These are phyloP conservation scores for Alternaria arborescens DNA, from an alignment of 2,329 filamentous ascomycete genomes.

Conservation along the genomic window DNA sequence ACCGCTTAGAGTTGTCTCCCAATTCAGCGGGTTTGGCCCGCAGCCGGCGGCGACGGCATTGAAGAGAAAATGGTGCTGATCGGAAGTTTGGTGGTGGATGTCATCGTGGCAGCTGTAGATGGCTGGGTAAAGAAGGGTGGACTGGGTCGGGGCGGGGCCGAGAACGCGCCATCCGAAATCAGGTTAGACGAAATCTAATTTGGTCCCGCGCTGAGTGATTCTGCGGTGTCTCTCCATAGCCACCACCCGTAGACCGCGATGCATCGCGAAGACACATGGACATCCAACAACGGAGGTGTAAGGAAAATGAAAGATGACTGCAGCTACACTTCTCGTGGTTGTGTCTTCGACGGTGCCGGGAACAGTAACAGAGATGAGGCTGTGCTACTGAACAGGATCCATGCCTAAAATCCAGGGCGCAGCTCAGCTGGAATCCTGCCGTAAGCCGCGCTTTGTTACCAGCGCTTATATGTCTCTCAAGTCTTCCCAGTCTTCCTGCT, in stretches of 20 bases:
- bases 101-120: neutral
- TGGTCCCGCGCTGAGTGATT: constrained; percentile 7
- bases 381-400: constrained; percentile 18
- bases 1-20: neutral
- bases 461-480: neutral
- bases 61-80: neutral
- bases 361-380: neutral
- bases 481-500: neutral
- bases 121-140: neutral
- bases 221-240: constrained; percentile 11
- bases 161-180: constrained; percentile 10
- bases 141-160: constrained; percentile 2
- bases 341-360: neutral
- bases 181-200: constrained; percentile 22
- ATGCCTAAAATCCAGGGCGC: constrained; percentile 6
- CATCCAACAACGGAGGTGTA: constrained; percentile 3
- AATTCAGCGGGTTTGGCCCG: neutral
- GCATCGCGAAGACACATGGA: neutral
- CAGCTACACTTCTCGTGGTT: neutral
- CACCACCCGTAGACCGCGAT: constrained; percentile 14
- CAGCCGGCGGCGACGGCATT: neutral
- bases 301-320: neutral
- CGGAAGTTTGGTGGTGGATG: neutral
- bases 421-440: constrained; percentile 14
- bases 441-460: constrained; percentile 3